Evolutionary conservation across 192 early-diverging fungal species (phyloP), one percentile per base, ranked within the genome.

Genomic region (Coemansia sp.): DNA sequence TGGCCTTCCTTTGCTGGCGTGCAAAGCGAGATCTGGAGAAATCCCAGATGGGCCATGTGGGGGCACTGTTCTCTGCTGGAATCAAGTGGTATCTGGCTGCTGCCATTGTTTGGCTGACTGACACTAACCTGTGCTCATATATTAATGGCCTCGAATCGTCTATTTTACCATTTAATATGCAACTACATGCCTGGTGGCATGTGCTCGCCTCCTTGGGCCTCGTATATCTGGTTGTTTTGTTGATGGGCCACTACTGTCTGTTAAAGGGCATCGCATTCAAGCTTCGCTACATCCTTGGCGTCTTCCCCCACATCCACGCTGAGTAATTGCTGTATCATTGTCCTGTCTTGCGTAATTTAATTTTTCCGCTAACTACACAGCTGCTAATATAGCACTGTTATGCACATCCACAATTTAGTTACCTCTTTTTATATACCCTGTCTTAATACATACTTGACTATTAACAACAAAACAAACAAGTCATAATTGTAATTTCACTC

Each of bases 151-250:
- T 76, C 57, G 55, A 77, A 0, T 31, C 52, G 51, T 82, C 79
- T 3, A 62, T 79, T 5, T 29, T 89, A 54, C 80, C 84, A 3
- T 70, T 77, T 64, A 86, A 87, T 68, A 25, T 79, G 71, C 75
- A 88, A 67, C 72, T 88, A 8, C 87, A 88, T 59, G 87, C 87
- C 8, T 84, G 84, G 84, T 88, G 87, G 87, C 87, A 88, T 54
- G 72, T 85, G 0, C 65, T 88, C 31, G 86, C 84, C 3, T 87
- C 86, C 8, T 58, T 86, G 51, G 87, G 85, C 2, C 72, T 87
- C 5, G 86, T 84, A 53, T 79, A 86, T 21, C 64, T 88, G 68
- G 84, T 84, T 1, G 82, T 85, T 1, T 72, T 88, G 39, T 74
- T 85, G 54, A 78, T 88, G 77, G 68, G 63, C 57, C 76, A 84